A percentile compares a stretch with the other conserved stretches of the same genome.
phyloP scores from a whole-genome alignment of 805 yeast species.

The Lipomyces kockii region DNA sequence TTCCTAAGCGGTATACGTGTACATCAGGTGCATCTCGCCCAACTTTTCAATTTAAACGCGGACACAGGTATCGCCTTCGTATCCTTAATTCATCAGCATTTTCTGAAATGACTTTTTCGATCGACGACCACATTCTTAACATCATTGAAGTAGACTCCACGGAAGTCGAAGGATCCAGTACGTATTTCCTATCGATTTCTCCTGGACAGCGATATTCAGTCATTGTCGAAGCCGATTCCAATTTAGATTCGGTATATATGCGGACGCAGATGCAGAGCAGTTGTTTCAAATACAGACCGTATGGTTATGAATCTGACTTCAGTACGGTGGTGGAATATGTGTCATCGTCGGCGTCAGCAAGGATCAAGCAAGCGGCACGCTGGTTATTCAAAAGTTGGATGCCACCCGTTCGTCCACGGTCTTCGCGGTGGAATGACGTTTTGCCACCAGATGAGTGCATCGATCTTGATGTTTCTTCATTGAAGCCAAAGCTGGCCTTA shows the following conservation, averaged over 20 bases:
- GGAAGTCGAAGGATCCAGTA: constrained; percentile 15
- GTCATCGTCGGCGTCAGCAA: neutral
- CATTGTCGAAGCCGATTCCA: constrained; percentile 26
- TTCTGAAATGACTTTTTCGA: constrained; percentile 26
- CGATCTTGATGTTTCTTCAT: constrained; percentile 15
- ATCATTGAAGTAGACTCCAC: constrained; percentile 35
- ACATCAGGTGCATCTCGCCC: neutral
- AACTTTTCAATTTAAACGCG: constrained; percentile 18
- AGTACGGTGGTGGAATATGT: constrained; percentile 10
- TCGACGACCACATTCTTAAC: constrained; percentile 27
- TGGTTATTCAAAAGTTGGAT: neutral
- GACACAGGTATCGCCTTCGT: constrained; percentile 27
- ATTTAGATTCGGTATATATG: constrained; percentile 14
- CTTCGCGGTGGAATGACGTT: constrained; percentile 18
- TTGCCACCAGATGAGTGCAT: constrained; percentile 17
- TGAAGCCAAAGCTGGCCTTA: constrained; percentile 4
- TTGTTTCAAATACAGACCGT: constrained; percentile 24
- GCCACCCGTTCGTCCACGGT: neutral
- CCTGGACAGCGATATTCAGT: constrained; percentile 36
- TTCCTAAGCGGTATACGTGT: constrained; percentile 7
- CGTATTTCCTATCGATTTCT: constrained; percentile 16
- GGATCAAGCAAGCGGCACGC: neutral
- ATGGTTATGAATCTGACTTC: constrained; percentile 14
- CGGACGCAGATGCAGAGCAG: constrained; percentile 24
- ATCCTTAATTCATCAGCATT: constrained; percentile 28